Base-by-base conservation (phyloP, 1,284 basidiomycete species). In the Ustilago trichophora region DNA sequence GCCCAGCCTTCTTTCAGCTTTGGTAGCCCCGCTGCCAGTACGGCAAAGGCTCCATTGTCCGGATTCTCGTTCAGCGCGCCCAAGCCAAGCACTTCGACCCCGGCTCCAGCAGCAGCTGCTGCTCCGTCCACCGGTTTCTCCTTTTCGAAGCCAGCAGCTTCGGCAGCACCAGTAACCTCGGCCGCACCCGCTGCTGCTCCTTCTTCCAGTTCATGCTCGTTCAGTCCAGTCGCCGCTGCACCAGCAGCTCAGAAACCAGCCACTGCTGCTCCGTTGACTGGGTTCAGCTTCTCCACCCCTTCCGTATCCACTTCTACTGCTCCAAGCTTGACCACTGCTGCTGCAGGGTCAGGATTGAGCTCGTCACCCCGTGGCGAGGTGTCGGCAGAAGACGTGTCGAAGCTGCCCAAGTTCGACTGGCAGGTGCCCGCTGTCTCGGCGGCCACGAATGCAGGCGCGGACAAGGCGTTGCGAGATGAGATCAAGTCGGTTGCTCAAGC, bases 11-110 rank as follows among this genome's bases (percentile, higher is more conserved):
- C 25, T 52, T 66, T 59, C 36, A 44, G 27, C 13, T 63, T 63
- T 18, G 66, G 59, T 15, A 41, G 25, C 22, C 21, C 58, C 6
- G 46, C 47, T 19, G 21, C 50, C 25, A 32, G 43, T 10, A 41
- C 31, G n/a, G 47, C 54, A 12, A 53, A 40, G 42, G 16, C 54
- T 37, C 51, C 55, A 1, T 64, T 57, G 29, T 29, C 38, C 3
- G 46, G 49, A 8, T 71, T 68, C 37, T 62, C 67, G 15, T 71
- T 71, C 25, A 42, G 47, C 31, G 50, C 54, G 11, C 36, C 47
- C 4, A 65, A 55, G 38, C 38, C 60, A 9, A 43, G 34, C 36
- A 22, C 36, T 6, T 12, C 38, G 21, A 22, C 53, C 21, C 21
- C 43, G 24, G 34, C 40, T 24, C 16, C 34, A 10, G 31, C n/a